Evolutionary conservation across 164 flowering plant genomes (phyloP), one percentile per base, ranked within the genome.

Genomic region (Piper betle): DNA sequence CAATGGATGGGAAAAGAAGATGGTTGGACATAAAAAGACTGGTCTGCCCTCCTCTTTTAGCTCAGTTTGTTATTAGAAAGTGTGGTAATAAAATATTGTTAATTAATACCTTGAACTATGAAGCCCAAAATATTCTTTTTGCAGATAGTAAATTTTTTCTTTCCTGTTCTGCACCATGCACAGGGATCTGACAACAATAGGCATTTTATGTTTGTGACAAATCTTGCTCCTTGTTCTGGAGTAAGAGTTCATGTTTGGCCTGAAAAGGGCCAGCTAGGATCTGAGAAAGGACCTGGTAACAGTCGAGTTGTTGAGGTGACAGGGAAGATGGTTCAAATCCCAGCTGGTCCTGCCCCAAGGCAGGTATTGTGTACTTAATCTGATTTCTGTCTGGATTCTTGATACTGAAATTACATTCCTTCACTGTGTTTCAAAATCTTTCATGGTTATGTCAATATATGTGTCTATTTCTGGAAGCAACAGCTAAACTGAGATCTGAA

Each of bases 1-100:
- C 99, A 25, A 91, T 91, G 96, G 99, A 94, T 81, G 99, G 99
- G 67, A 81, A 86, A 67, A 85, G 97, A 70, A 83, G 99, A 55
- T 94, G 99, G 99, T 63, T 94, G 77, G 99, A 94, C 78, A 86
- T 90, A 62, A 74, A 76, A 64, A 85, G 83, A 74, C 79, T 86
- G 92, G 99, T 94, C 33, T 78, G 91, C 73, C 40, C 43, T 40
- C 48, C 38, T 63, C 55, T 43, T 12, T 12, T 50, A 59, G 18
- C 38, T 18, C 61, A 68, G 20, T 55, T 61, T 65, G 9, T 25
- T 19, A 57, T 13, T 37, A 17, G 46, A 18, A 5, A 10, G 15
- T 46, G 15, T 46, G 15, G 12, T 9, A 39, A 37, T 53, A 39
- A 16, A 8, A 6, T 50, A n/a, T 61, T 61, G 37, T 59, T 48